These are phyloP conservation scores for Xylariaceae sp. DNA, from an alignment of 2,329 filamentous ascomycete genomes.

Conservation along the genomic window DNA sequence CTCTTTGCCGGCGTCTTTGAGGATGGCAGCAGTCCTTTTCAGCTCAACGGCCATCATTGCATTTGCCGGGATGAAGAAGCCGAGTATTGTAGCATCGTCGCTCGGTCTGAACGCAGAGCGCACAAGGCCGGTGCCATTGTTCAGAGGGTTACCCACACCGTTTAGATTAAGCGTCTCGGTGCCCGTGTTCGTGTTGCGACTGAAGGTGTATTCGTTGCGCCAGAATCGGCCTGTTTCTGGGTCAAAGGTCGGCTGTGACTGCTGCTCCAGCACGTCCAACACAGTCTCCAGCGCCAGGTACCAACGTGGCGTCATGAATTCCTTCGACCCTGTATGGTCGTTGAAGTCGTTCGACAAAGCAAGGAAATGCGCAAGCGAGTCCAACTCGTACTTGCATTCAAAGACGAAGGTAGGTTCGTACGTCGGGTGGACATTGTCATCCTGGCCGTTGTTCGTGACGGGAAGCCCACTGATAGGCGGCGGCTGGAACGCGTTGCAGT, in stretches of 20 bases:
- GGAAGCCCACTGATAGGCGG: conserved; percentile 79
- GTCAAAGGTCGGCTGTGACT: conserved; percentile 82
- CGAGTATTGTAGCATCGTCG: conserved; percentile 91
- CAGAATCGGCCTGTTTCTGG: conserved; percentile 63
- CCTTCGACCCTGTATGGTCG: conserved; percentile 73
- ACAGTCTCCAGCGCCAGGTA: conserved; percentile 75
- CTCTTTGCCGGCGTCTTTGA: conserved; percentile 62
- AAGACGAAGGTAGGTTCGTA: conserved; percentile 88
- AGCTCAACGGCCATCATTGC: conserved; percentile 95
- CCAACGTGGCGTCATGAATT: conserved; percentile 81
- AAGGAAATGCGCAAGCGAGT: conserved; percentile 91
- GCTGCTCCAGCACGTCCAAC: conserved; percentile 73
- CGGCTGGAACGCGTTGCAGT: conserved; percentile 98
- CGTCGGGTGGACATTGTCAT: conserved; percentile 80
- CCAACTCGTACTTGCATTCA: conserved; percentile 98
- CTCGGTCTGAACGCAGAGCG: conserved; percentile 92
- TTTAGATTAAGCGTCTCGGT: conserved; percentile 86
- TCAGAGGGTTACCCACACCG: conserved; percentile 90
- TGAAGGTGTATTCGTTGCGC: conserved; percentile 85
- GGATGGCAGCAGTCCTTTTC: conserved; percentile 69
- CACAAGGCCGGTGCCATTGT: conserved; percentile 79
- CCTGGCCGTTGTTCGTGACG: conserved; percentile 75
- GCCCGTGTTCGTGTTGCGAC: conserved; percentile 74
- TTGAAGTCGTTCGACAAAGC: conserved; percentile 85
- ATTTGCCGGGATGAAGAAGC: conserved; percentile 93